Evolutionary conservation across 768 basidiomycete species (phyloP).

Genomic region (Xerocomellus intermedius): DNA sequence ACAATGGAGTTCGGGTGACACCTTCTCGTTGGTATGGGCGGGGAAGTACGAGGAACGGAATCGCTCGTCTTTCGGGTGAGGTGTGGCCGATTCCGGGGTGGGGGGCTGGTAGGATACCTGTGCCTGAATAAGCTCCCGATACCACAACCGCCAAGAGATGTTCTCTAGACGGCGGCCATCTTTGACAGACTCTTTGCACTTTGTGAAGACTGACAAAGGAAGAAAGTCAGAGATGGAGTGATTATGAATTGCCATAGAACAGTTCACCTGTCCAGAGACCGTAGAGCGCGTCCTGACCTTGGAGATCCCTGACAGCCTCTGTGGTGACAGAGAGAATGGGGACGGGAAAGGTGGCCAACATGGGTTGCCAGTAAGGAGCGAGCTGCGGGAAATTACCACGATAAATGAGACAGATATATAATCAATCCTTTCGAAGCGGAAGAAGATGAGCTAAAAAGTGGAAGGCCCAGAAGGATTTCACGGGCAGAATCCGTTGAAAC

Average conservation of each 20-base stretch:
- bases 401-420: conserved; percentile 19
- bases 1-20: conserved; percentile 14
- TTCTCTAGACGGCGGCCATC: conserved; percentile 86
- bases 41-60: conserved; percentile 28
- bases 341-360: conserved; percentile 53
- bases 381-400: background rate
- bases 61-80: conserved; percentile 20
- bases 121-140: conserved; percentile 53
- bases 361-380: conserved; percentile 27
- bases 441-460: conserved; percentile 16
- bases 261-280: conserved; percentile 65
- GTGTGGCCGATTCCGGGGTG: conserved; percentile 26
- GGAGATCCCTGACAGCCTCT: conserved; percentile 65
- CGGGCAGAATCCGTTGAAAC: conserved; percentile 23
- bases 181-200: conserved; percentile 75
- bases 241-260: rapidly evolving
- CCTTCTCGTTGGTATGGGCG: conserved; percentile 16
- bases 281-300: conserved; percentile 64
- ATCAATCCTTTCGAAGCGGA: conserved; percentile 15
- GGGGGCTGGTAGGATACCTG: conserved; percentile 28
- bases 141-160: conserved; percentile 85
- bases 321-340: conserved; percentile 66
- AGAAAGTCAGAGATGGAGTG: conserved; percentile 5
- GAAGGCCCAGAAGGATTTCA: conserved; percentile 12
- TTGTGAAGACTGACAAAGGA: conserved; percentile 65